Conservation (phyloP, 768 basidiomycete species). For the Holtermannia corniformis region DNA sequence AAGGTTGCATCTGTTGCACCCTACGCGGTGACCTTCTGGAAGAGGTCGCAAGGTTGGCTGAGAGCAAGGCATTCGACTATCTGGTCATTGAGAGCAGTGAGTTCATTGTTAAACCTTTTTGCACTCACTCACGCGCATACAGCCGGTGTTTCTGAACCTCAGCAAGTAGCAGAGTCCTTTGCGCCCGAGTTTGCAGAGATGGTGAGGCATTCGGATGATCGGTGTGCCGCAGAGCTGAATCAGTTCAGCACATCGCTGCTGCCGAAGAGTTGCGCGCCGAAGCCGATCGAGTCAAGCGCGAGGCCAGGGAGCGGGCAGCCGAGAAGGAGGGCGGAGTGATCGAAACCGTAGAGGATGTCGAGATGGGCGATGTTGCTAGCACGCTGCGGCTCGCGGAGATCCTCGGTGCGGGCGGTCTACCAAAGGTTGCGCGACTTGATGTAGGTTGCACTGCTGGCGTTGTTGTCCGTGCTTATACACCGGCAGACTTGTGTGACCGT, state of each 20-base stretch:
- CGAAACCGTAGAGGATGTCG: no score
- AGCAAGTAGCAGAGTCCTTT: constrained; percentile 40
- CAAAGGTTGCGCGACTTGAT: constrained; percentile 33
- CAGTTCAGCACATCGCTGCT: background rate
- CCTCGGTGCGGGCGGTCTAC: constrained; percentile 33
- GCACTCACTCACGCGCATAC: no score
- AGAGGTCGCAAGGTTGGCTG: constrained; percentile 35
- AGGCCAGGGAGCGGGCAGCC: background rate
- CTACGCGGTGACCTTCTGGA: constrained; percentile 39
- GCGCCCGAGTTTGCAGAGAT: constrained; percentile 30
- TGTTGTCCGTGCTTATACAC: background rate
- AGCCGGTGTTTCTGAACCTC: background rate
- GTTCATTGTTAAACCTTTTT: background rate
- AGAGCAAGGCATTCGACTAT: constrained; percentile 34
- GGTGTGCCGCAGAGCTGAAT: background rate
- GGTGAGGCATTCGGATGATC: background rate
- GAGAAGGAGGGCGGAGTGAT: constrained; percentile 16
- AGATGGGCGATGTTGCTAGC: constrained; percentile 10
- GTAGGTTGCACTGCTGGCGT: background rate
- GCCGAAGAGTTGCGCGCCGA: background rate
- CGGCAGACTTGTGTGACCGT: constrained; percentile 31
- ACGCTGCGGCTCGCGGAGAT: constrained; percentile 29
- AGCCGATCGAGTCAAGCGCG: background rate
- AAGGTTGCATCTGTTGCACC: constrained; percentile 41
- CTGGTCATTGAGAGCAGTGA: constrained; percentile 38